Base-by-base conservation (phyloP, 75 land plant genomes). In the Isoetes taiwanensis region DNA sequence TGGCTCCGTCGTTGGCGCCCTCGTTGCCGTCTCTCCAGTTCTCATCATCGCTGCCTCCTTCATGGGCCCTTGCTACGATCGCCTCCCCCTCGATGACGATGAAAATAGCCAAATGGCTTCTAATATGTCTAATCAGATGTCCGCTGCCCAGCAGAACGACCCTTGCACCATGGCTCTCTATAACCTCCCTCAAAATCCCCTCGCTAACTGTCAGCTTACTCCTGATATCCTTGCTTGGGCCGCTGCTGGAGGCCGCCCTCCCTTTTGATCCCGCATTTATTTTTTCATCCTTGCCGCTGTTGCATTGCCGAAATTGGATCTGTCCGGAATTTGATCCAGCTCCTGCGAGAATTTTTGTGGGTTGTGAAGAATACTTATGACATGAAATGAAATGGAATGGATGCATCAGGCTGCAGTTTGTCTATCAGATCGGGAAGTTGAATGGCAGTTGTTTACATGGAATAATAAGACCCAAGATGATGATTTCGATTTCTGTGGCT, bases 11-110 rank as follows among this genome's bases (percentile, higher is more conserved):
- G 77, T 62, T 9, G 97, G 97, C 0, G 30, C 75, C 2, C 54
- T 90, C 10, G 11, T 64, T n/a, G 80, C 93, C 4, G 79, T 73
- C 6, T 76, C 80, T 27, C 78, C 87, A 2, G 86, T 85, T 14
- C 58, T 82, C 20, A 75, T 82, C 29, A 79, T 82, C 28, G 83
- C 87, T 5, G 70, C 90, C 3, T 85, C 90, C 5, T 85, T 85
- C 43, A 64, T 73, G 1, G 81, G 80, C 34, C 83, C 85, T 4
- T 72, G 80, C 0, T 82, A 79, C 43, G 90, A 85, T 32, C 62
- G 90, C 8, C 62, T 85, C 28, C 90, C 86, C 32, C 50, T 85
- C 58, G 86, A 70, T 2, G 85, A 85, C 29, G 73, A 78, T 29
- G 86, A 78, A 19, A 19, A 4, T 23, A 46, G 19, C 50, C 50